Evolutionary conservation across 2,329 filamentous ascomycete genomes (phyloP), one percentile per base, ranked within the genome.

Genomic region (Fusarium sublunatum): DNA sequence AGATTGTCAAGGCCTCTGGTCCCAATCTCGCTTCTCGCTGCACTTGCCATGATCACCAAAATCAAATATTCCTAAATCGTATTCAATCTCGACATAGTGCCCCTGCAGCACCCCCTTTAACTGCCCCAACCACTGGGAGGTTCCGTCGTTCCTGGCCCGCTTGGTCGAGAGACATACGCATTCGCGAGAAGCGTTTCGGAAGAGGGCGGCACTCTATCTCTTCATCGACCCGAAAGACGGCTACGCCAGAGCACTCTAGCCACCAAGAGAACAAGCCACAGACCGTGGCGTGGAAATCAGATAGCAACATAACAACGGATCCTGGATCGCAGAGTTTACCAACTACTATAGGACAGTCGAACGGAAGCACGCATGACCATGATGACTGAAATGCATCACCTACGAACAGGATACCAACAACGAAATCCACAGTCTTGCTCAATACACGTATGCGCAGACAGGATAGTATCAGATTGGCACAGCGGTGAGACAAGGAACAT

Each of bases 1-100:
- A 69, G 26, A 70, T 71, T 7, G 69, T 71, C 31, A 71, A 66
- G n/a, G 55, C 63, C 3, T 54, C 67, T 1, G 61, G 69, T 0
- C 58, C 53, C 6, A 56, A 65, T 19, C 58, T 58, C 8, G 42
- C 54, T 19, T 71, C 67, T 42, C 58, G 58, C 19, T 71, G 69
- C 35, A 36, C 31, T n/a, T 71, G 69, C n/a, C 69, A 71, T 15
- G 44, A 55, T 10, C 44, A 61, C 7, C 32, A 35, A 6, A 56
- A 66, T 12, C 49, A 53, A 5, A 28, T 53, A 29, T 58, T 64
- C 22, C 34, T 58, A 28, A 35, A 43, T 10, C 39, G 53, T n/a
- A 13, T 64, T 3, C 39, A 53, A 15, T 45, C 52, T 36, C 53
- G 53, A n/a, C 49, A 65, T 12, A 67, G 46, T 44, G 49, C 53